These are phyloP conservation scores for Oryza officinalis DNA, from an alignment of 176 grass and related monocot genomes.

Conservation along the genomic window DNA sequence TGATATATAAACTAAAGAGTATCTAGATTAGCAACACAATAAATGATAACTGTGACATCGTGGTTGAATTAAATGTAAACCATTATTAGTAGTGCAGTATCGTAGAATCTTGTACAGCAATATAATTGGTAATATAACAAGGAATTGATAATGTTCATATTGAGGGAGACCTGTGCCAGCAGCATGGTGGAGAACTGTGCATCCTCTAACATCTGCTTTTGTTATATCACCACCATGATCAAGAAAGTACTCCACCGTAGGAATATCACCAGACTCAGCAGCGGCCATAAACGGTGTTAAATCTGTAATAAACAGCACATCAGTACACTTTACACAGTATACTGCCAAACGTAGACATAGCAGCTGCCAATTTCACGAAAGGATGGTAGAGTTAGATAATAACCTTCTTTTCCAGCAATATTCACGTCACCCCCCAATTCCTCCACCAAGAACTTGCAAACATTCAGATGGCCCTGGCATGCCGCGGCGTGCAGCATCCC, in stretches of 20 bases:
- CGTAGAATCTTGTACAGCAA: not conserved
- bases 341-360: not conserved
- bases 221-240: conserved; percentile 36
- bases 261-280: conserved; percentile 30
- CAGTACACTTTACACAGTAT: not conserved
- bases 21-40: not conserved
- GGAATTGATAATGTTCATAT: not conserved
- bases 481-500: not conserved
- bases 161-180: not conserved
- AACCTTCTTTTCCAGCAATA: not conserved
- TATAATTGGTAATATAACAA: not conserved
- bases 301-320: not conserved
- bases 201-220: conserved; percentile 21
- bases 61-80: not conserved
- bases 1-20: not conserved
- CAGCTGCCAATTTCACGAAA: not conserved
- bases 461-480: conserved; percentile 23
- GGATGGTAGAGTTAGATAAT: not conserved
- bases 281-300: conserved; percentile 31
- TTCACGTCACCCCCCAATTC: not conserved
- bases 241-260: conserved; percentile 33
- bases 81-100: not conserved
- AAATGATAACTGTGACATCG: not conserved
- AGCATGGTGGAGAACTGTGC: conserved; percentile 22
- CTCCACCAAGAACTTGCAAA: conserved; percentile 48